Base-by-base conservation (phyloP, 345 rosid genomes). In the Populus euphratica region DNA sequence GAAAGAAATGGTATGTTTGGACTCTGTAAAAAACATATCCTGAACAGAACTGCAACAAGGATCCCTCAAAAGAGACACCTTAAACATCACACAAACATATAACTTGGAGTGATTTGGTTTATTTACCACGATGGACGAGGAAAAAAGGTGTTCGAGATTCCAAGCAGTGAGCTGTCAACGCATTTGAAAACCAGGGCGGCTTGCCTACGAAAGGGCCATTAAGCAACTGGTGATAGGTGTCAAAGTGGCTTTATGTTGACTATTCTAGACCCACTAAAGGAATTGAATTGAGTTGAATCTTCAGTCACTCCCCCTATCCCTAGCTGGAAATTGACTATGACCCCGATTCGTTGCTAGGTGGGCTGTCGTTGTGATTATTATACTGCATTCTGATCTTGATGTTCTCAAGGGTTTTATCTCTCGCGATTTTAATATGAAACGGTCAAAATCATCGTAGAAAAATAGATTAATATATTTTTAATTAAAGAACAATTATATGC, bases 21-120 rank as follows among this genome's bases (percentile, higher is more conserved):
- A 47, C 50, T 13, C 50, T 1, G 10, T 3, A 2, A 44, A 44
- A 44, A 44, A 13, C 14, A 12, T 13, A 44, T 47, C 18, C 20
- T 47, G 52, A 47, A 47, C 18, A 47, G 13, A 47, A 47, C 18
- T 47, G 12, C 52, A 47, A 14, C 20, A 36, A 61, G 36, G 43
- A 12, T 59, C 17, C 72, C 77, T 68, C 25, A 38, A 82, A 75
- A 76, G 77, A 16, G 47, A 72, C 80, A 68, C 70, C 70, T 44
- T 31, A 3, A 27, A 29, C 25, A 2, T 14, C 33, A 25, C 14
- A 52, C 16, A 6, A 16, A 11, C 77, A 73, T 18, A 29, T 36
- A 78, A 71, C 49, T 39, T 39, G 8, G 1, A 39, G 43, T 39
- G 10, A 7, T 39, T 8, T 6, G 43, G 10, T 39, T 39, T 39